These are phyloP conservation scores for Abrus precatorius DNA, from an alignment of 306 rosid species.

Conservation along the genomic window DNA sequence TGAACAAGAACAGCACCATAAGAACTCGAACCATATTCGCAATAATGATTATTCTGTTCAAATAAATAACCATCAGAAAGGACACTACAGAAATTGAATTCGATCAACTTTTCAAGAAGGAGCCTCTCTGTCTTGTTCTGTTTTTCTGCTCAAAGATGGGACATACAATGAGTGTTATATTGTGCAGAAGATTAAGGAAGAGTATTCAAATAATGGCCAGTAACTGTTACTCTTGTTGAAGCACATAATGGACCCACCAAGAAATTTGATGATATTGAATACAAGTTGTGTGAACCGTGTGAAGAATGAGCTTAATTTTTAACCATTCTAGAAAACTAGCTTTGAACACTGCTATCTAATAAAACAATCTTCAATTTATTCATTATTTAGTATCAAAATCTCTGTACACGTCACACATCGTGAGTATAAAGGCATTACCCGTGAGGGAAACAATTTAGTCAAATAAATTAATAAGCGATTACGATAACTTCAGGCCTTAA, in stretches of 20 bases:
- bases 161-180: not conserved
- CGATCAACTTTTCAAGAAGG: slow-evolving; percentile 22
- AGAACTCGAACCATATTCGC: slow-evolving; percentile 24
- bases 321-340: not conserved
- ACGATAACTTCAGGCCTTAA: no score
- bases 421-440: not conserved
- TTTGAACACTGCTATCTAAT: not conserved
- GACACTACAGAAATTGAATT: not conserved
- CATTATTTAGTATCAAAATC: not conserved
- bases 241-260: not conserved
- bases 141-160: slow-evolving; percentile 5
- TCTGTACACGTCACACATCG: not conserved
- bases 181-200: not conserved
- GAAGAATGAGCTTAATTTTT: slow-evolving; percentile 22
- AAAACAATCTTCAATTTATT: not conserved
- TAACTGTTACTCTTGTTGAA: slow-evolving; percentile 4
- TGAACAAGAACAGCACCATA: slow-evolving; percentile 28
- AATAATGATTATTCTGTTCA: slow-evolving; percentile 7
- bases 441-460: not conserved
- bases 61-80: slow-evolving; percentile 35
- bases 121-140: slow-evolving; percentile 7
- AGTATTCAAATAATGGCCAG: slow-evolving; percentile 5
- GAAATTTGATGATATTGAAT: not conserved
- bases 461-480: no score
- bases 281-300: not conserved